phyloP scores from a whole-genome alignment of 2,329 filamentous ascomycete species.

The Uncinocarpus reesii region DNA sequence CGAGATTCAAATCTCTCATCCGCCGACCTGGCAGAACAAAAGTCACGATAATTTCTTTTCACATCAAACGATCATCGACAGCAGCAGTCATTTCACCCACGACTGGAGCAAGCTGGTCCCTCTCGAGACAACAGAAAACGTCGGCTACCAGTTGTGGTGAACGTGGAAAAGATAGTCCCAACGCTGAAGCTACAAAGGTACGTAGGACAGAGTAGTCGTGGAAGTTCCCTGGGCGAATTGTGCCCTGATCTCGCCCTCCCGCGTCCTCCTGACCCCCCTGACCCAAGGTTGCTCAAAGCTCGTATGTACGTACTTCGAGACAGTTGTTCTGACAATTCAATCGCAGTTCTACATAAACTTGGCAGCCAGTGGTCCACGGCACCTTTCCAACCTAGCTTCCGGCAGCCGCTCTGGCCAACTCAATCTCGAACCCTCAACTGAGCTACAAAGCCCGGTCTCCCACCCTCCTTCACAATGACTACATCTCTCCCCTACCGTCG shows the following conservation, averaged over 20 bases:
- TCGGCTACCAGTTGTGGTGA: too few relatives aligned
- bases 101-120: neutral
- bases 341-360: conserved; percentile 4
- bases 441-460: conserved; percentile 1
- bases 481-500: conserved; percentile 25
- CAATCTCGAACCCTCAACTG: conserved; percentile 3
- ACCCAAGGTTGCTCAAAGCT: conserved; percentile 3
- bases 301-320: conserved; percentile 2
- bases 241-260: neutral
- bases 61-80: neutral
- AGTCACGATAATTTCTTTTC: neutral
- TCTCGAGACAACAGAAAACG: too few relatives aligned
- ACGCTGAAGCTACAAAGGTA: neutral
- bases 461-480: conserved; percentile 21
- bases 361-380: conserved; percentile 2
- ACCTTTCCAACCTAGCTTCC: neutral
- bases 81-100: neutral
- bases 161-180: neutral
- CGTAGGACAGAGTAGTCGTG: neutral
- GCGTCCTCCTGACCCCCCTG: neutral
- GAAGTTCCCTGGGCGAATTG: neutral
- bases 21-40: conserved; percentile 2
- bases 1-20: conserved; percentile 2
- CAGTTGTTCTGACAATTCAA: conserved; percentile 3
- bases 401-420: conserved; percentile 1